phyloP scores from a whole-genome alignment of 345 rosid species.

The Triadica sebifera region DNA sequence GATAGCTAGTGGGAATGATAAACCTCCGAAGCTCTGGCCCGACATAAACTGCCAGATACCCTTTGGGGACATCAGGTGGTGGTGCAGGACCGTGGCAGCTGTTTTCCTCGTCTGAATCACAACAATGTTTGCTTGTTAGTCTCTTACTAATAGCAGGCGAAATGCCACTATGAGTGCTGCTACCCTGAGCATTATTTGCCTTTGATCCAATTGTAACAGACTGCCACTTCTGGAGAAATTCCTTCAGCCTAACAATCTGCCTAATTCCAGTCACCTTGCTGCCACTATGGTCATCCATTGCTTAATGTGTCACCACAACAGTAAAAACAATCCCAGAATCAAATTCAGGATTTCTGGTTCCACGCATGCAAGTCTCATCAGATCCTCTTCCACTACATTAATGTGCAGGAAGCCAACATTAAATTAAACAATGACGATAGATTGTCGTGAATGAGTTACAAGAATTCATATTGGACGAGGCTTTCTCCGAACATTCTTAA shows the following conservation, averaged over 20 bases:
- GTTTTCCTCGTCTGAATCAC: conserved; percentile 87
- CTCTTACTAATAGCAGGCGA: conserved; percentile 50
- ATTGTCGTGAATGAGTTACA: background rate
- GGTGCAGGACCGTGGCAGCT: conserved; percentile 64
- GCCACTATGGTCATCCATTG: conserved; percentile 63
- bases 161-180: conserved; percentile 31
- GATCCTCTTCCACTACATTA: conserved; percentile 40
- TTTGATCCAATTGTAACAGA: conserved; percentile 55
- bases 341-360: conserved; percentile 20
- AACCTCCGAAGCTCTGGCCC: conserved; percentile 93
- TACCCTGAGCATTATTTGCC: conserved; percentile 26
- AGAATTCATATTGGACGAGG: background rate
- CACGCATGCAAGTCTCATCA: conserved; percentile 37
- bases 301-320: conserved; percentile 23
- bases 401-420: conserved; percentile 13
- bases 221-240: conserved; percentile 91
- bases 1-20: conserved; percentile 80
- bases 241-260: conserved; percentile 81
- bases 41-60: conserved; percentile 85
- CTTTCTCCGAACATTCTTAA: too few relatives aligned
- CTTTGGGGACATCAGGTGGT: conserved; percentile 82
- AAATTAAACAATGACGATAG: background rate
- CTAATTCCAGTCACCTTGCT: conserved; percentile 67
- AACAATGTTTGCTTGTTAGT: conserved; percentile 33
- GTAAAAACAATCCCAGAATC: conserved; percentile 18